Conservation (phyloP, 768 basidiomycete genomes). For the Mycena albidolilacea region DNA sequence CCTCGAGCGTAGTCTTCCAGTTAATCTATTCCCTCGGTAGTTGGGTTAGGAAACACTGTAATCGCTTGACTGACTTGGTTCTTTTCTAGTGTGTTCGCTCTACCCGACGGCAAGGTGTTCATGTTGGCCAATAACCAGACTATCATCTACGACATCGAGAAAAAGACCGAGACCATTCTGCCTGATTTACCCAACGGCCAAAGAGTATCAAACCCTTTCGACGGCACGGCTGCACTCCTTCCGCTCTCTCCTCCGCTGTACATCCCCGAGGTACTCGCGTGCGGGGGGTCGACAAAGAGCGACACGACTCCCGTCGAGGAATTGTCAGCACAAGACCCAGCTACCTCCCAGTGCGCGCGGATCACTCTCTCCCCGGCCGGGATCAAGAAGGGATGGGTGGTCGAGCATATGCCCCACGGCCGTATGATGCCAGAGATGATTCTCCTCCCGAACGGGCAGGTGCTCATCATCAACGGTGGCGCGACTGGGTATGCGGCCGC, state of each 20-base stretch:
- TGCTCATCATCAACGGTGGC: slow-evolving; percentile 69
- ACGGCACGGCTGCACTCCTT: slow-evolving; percentile 66
- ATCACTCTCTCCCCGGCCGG: slow-evolving; percentile 70
- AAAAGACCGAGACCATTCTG: slow-evolving; percentile 42
- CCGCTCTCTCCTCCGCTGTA: slow-evolving; percentile 47
- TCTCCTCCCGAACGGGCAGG: slow-evolving; percentile 25
- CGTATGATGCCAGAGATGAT: slow-evolving; percentile 51
- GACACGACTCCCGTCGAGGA: slow-evolving; percentile 56
- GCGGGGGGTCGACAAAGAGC: slow-evolving; percentile 47
- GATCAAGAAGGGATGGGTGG: slow-evolving; percentile 56
- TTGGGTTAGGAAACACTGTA: slow-evolving; percentile 47
- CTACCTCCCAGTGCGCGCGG: slow-evolving; percentile 53
- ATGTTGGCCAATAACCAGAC: slow-evolving; percentile 53
- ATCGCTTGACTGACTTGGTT: slow-evolving; percentile 52
- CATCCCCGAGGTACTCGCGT: slow-evolving; percentile 54
- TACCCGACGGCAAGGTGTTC: slow-evolving; percentile 64
- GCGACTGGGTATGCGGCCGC: slow-evolving; percentile 47
- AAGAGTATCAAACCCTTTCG: slow-evolving; percentile 66
- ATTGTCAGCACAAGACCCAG: slow-evolving; percentile 67
- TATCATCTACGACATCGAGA: slow-evolving; percentile 53
- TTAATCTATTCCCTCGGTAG: slow-evolving; percentile 66
- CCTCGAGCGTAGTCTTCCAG: slow-evolving; percentile 65
- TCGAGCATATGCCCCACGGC: slow-evolving; percentile 65
- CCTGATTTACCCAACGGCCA: slow-evolving; percentile 54
- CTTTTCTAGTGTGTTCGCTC: slow-evolving; percentile 58